Evolutionary conservation across 2,329 filamentous ascomycete genomes (phyloP).

Genomic region (Dactylellina leptospora): DNA sequence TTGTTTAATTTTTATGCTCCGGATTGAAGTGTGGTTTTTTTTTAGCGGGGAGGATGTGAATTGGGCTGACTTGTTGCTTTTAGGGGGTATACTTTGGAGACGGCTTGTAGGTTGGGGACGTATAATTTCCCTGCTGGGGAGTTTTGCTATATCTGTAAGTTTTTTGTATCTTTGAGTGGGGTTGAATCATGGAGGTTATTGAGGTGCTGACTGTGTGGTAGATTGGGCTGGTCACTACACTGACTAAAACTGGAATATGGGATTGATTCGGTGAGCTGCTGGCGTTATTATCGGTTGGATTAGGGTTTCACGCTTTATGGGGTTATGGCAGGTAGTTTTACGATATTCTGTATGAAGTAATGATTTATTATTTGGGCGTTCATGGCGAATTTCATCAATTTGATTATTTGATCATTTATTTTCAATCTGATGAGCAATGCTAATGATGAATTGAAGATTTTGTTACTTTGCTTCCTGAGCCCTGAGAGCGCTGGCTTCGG

Average conservation of each 20-base stretch:
- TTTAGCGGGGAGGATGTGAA: neutral
- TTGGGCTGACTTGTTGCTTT: neutral
- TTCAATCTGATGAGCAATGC: too few species aligned
- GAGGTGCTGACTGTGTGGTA: neutral
- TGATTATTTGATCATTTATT: too few species aligned
- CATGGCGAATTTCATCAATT: too few species aligned
- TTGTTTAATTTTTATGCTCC: too few species aligned
- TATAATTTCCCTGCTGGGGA: neutral
- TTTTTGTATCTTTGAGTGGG: neutral
- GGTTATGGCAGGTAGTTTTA: neutral
- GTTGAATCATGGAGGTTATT: neutral
- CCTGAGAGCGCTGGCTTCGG: neutral
- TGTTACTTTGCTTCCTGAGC: neutral
- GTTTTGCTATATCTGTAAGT: conserved; percentile 40
- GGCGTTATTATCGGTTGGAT: conserved; percentile 5
- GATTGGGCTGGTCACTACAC: conserved; percentile 14
- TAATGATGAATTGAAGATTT: too few species aligned
- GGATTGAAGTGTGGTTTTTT: neutral
- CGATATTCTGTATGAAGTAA: too few species aligned
- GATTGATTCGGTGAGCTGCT: neutral
- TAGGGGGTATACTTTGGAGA: neutral
- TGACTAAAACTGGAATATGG: neutral
- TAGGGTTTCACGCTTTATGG: neutral
- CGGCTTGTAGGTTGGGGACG: neutral
- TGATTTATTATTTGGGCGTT: too few species aligned